Evolutionary conservation across 2,329 filamentous ascomycete genomes (phyloP), one percentile per base, ranked within the genome.

Genomic region (Torrubiella hemipterigena): DNA sequence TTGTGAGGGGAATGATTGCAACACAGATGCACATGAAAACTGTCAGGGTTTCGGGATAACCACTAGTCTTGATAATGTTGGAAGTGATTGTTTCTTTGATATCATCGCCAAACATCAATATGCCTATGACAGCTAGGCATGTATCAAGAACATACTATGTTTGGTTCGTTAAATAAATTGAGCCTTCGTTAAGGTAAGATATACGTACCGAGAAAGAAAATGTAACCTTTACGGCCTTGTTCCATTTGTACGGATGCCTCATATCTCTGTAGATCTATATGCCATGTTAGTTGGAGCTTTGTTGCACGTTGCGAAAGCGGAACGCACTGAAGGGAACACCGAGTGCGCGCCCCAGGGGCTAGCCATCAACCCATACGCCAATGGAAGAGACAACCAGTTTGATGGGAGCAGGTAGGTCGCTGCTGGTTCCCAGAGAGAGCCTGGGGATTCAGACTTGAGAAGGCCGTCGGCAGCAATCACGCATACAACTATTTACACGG

Each of bases 81-180:
- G 81, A 80, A 0, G 91, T 95, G 50, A 96, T 78, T 53, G 93
- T 85, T 40, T 94, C 87, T 34, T 69, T 71, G 32, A 94, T 83
- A n/a, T 63, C 69, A 43, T 93, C 82, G 38, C 89, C 89, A 53
- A 95, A 98, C 89, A 98, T 96, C 41, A 95, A 67, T 35, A 91
- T 71, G 23, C 91, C 89, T 9, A 82, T 73, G 27, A 91, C 70
- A 17, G 85, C 87, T 50, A 93, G 86, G 27, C 76, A 70, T 17
- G 79, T 67, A 52, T 96, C 89, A 10, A 96, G 69, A 14, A 83
- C 49, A 51, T 84, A 89, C 74, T 81, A 34, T 20, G 22, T 12
- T 6, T 5, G 7, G 28, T 12, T 17, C n/a, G n/a, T n/a, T 26
- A 7, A 27, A 30, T 9, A 19, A 33, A n/a, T n/a, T n/a, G n/a